Conservation (phyloP, 352 stramenopile genomes). For the Pythium brachiatum region DNA sequence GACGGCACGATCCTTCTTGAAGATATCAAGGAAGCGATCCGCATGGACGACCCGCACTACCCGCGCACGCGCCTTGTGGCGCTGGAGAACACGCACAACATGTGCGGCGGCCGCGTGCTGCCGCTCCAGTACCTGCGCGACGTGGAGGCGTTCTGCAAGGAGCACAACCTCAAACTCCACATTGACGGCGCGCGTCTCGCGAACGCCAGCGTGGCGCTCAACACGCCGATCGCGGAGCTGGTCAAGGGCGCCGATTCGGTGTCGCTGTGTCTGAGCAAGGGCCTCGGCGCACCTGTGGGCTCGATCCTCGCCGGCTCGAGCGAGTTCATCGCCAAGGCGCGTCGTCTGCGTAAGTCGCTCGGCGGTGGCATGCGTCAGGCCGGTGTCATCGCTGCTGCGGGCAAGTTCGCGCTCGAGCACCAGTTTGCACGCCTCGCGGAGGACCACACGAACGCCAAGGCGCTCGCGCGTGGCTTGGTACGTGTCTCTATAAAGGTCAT, state of each 20-base stretch:
- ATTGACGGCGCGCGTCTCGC: conserved; percentile 95
- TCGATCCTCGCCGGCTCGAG: conserved; percentile 91
- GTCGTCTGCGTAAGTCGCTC: conserved; percentile 93
- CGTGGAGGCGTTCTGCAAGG: conserved; percentile 66
- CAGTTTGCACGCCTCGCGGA: conserved; percentile 81
- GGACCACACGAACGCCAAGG: conserved; percentile 80
- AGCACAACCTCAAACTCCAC: conserved; percentile 89
- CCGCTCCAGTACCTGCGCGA: conserved; percentile 77
- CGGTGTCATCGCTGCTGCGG: conserved; percentile 92
- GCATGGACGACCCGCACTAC: conserved; percentile 75
- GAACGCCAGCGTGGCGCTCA: conserved; percentile 90
- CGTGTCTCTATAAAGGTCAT: background rate
- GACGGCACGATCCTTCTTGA: conserved; percentile 86
- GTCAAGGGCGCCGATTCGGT: conserved; percentile 89
- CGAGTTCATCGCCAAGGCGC: conserved; percentile 89
- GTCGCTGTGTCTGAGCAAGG: conserved; percentile 96
- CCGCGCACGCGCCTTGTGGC: conserved; percentile 88
- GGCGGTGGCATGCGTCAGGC: conserved; percentile 97
- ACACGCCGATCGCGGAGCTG: conserved; percentile 67
- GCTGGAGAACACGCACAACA: conserved; percentile 99
- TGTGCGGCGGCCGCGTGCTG: conserved; percentile 91
- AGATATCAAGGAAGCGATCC: conserved; percentile 77
- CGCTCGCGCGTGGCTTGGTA: conserved; percentile 58
- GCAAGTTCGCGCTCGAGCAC: conserved; percentile 89
- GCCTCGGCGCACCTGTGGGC: conserved; percentile 92